Conservation (phyloP, 495 filamentous ascomycete genomes). For the Chlorociboria aeruginascens region DNA sequence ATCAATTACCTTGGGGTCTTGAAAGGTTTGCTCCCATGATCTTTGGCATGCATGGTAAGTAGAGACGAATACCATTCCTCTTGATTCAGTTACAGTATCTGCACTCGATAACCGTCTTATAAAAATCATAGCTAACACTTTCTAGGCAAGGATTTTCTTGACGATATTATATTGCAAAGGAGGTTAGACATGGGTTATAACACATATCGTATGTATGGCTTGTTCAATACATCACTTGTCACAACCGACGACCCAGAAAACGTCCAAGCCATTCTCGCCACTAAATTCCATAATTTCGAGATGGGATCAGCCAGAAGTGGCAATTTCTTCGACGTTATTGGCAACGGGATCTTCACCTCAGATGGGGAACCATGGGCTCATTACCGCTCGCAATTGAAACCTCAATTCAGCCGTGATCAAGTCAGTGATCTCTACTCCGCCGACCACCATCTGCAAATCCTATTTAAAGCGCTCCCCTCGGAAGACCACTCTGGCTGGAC, state of each 20-base stretch:
- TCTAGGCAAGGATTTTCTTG: constrained; percentile 10
- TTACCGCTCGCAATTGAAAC: constrained; percentile 27
- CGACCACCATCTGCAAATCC: constrained; percentile 31
- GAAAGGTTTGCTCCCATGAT: constrained; percentile 7
- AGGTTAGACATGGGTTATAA: constrained; percentile 1
- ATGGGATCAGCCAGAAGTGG: constrained; percentile 10
- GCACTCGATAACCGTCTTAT: not conserved
- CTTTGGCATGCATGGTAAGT: constrained; percentile 2
- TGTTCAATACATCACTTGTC: constrained; percentile 6
- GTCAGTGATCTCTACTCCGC: constrained; percentile 40
- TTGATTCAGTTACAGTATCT: not conserved
- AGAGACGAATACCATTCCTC: not conserved
- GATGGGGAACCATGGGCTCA: constrained; percentile 27
- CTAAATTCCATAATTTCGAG: constrained; percentile 27
- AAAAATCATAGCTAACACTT: not conserved
- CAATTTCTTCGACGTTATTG: constrained; percentile 24
- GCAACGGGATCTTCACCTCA: constrained; percentile 35
- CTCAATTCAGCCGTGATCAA: constrained; percentile 26
- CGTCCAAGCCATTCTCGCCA: constrained; percentile 26
- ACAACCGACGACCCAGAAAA: constrained; percentile 19
- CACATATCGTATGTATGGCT: constrained; percentile 1
- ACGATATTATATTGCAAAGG: constrained; percentile 8
- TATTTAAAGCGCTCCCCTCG: constrained; percentile 26
- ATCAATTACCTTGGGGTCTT: constrained; percentile 8
- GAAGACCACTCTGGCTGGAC: constrained; percentile 14